Base-by-base conservation (phyloP, 2,329 filamentous ascomycete genomes). In the Fusarium secorum region DNA sequence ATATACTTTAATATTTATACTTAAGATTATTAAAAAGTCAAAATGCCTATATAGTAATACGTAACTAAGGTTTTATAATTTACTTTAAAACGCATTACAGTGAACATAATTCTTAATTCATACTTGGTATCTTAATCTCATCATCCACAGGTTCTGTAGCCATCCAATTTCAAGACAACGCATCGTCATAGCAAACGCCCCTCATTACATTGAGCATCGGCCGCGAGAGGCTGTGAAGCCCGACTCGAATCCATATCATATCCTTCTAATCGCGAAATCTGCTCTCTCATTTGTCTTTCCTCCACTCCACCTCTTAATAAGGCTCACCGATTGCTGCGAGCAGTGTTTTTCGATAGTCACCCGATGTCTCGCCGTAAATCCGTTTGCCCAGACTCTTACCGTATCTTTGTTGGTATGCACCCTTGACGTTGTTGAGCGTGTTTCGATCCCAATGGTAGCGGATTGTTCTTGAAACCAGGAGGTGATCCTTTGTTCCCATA, bases 281-380 rank as follows among this genome's bases (percentile, higher is more conserved):
- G 15, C 13, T 20, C 18, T 28, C 41, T 46, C 41, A 41, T 45
- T 30, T 60, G 30, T 24, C 49, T 53, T 32, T 11, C 18, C 18
- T 35, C 26, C 33, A 17, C 18, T 32, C 26, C 44, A n/a, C 20
- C 30, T n/a, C 46, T 70, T 64, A 76, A 30, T 53, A 73, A n/a
- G 74, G 78, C 73, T 86, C 85, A 22, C 86, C 87, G 54, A 89
- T 81, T 58, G 86, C 88, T n/a, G 91, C 93, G 71, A 97, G 81
- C 87, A 98, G 85, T 76, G 95, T 81, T 73, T 83, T 87, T 82
- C 93, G 86, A 75, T 96, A 97, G 80, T 97, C 91, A 8, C 94
- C 93, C 67, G 91, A 93, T 9, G 93, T 97, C 85, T 98, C 95
- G 5, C 91, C 89, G 77, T 88, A 88, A 76, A 98, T 92, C 51